Percentiles rank a stretch among this genome's conserved stretches.
phyloP scores from a whole-genome alignment of 148 eudicot species.

The Camellia sinensis region DNA sequence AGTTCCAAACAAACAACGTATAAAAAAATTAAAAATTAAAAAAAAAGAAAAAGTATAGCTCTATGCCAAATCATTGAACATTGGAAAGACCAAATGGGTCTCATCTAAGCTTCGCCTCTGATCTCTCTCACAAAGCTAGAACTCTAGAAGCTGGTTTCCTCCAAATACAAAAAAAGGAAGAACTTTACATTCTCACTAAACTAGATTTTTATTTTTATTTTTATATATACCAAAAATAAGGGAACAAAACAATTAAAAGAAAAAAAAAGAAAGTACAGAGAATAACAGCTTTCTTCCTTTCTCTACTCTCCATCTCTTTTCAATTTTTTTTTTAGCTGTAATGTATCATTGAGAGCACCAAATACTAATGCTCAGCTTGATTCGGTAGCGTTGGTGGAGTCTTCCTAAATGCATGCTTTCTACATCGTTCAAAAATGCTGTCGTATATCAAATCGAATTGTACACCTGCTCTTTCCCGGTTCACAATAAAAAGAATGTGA shows the following conservation, averaged over 20 bases:
- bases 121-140: not conserved
- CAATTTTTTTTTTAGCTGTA: not conserved
- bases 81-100: not conserved
- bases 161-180: not conserved
- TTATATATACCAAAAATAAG: not conserved
- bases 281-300: not conserved
- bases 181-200: too few species aligned
- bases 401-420: conserved; percentile 78
- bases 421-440: conserved; percentile 84
- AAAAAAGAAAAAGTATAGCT: too few species aligned
- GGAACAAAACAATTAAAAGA: too few species aligned
- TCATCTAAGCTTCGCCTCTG: not conserved
- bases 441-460: conserved; percentile 86
- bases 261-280: too few species aligned
- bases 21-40: too few species aligned
- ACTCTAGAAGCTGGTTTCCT: not conserved
- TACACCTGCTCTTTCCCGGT: conserved; percentile 85
- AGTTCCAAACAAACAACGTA: too few species aligned
- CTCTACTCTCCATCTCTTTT: not conserved
- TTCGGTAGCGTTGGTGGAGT: conserved; percentile 61
- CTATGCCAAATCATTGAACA: too few species aligned
- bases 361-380: conserved; percentile 28
- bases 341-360: not conserved
- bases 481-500: conserved; percentile 84
- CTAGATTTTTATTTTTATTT: too few species aligned